phyloP scores from a whole-genome alignment of 2,329 filamentous ascomycete species.

The Bipolaris sorokiniana region DNA sequence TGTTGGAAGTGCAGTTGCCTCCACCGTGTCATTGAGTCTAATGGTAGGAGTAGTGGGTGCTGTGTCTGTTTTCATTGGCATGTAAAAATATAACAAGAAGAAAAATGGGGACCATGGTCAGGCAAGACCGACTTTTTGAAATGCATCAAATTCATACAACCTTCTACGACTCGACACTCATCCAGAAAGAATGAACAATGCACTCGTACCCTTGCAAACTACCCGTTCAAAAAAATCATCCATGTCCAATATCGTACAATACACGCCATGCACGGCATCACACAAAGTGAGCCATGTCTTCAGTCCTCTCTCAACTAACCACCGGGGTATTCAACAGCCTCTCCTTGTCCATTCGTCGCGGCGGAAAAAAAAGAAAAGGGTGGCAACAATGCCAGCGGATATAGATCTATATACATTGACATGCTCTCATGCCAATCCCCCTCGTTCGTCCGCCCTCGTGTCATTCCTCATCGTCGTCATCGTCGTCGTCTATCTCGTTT shows the following conservation, averaged over 20 bases:
- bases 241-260: not conserved
- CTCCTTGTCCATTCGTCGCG: not conserved
- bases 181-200: not conserved
- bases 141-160: not conserved
- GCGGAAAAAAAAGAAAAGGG: not conserved
- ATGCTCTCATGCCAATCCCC: not conserved
- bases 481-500: not conserved
- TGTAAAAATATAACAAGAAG: not conserved
- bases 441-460: not conserved
- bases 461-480: not conserved
- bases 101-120: not conserved
- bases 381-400: not conserved
- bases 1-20: conserved; percentile 21
- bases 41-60: conserved; percentile 31
- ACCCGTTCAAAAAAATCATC: not conserved
- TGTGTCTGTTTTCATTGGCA: conserved; percentile 15
- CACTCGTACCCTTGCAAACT: not conserved
- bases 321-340: not conserved
- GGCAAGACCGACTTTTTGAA: not conserved
- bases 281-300: not conserved
- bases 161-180: not conserved
- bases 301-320: not conserved
- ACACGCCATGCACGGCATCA: not conserved
- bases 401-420: not conserved
- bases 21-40: conserved; percentile 36